Conservation (phyloP, 768 basidiomycete species). For the Amyloporia xantha region DNA sequence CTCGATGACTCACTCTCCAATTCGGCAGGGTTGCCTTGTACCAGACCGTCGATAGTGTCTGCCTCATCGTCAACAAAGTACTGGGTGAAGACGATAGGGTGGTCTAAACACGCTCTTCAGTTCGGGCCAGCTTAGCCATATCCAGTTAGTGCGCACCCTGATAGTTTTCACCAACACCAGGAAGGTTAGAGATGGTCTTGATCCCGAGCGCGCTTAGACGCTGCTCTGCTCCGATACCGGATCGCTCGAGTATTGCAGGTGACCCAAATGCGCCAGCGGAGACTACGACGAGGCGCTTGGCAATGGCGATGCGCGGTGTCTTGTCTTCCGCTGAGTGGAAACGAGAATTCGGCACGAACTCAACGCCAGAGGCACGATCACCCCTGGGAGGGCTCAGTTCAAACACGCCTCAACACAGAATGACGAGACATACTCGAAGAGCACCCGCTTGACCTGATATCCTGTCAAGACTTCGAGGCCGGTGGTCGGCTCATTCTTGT, state of each 20-base stretch:
- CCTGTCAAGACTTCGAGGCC: constrained; percentile 25
- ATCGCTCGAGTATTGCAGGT: constrained; percentile 49
- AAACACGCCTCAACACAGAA: background rate
- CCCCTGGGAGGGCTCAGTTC: constrained; percentile 17
- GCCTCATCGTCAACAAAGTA: constrained; percentile 12
- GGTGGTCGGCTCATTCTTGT: constrained; percentile 24
- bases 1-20: constrained; percentile 12
- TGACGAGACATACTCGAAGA: constrained; percentile 26
- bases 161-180: constrained; percentile 39
- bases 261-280: constrained; percentile 37
- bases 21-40: constrained; percentile 9
- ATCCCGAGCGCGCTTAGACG: constrained; percentile 26
- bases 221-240: constrained; percentile 32
- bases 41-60: constrained; percentile 17
- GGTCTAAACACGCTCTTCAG: constrained; percentile 6
- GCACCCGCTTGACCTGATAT: constrained; percentile 28
- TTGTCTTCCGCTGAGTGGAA: constrained; percentile 12
- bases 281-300: constrained; percentile 31
- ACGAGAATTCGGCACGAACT: constrained; percentile 25
- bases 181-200: constrained; percentile 28
- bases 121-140: no score
- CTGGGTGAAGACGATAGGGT: constrained; percentile 10
- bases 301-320: constrained; percentile 19
- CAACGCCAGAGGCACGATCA: constrained; percentile 32
- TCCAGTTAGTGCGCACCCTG: constrained; percentile 23